Base-by-base conservation (phyloP, 1,284 basidiomycete genomes). In the Melanopsichium pennsylvanicum region DNA sequence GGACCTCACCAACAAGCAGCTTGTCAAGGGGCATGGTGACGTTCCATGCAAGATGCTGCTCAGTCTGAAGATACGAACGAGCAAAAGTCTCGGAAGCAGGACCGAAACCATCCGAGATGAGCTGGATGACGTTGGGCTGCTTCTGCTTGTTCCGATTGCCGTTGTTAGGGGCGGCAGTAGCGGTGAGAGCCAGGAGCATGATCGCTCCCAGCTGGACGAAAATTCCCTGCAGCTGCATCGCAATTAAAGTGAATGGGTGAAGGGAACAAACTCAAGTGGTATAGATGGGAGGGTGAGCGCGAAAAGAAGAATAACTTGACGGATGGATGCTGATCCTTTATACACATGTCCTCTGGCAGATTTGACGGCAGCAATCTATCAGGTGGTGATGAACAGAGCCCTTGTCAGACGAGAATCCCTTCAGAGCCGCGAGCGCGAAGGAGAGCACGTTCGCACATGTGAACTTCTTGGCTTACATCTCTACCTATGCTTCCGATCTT, bases 1-100 rank as follows among this genome's bases (percentile, higher is more conserved):
- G 69, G 23, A 80, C 64, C 29, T 72, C 66, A 32, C 80, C 80
- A 34, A 81, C 70, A 8, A 76, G 70, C 29, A 74, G 42, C 34
- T 72, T 74, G 62, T 81, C 80, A 12, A 78, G 66, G 4, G 78
- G 70, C 22, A 81, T 55, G 46, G 73, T 54, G 10, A 49, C 59
- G 46, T 63, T 70, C 70, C 70, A 75, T 3, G 29, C 43, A 36
- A 43, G 26, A 45, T 62, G 36, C 48, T 71, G 49, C 54, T 58
- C 38, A 33, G 57, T 63, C 44, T 78, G 75, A 33, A 75, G 19
- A 54, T 72, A 79, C 31, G 64, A 59, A 7, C 80, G 71, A 3
- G 79, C 79, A 45, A 81, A 78, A 0, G 75, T 79, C 68, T 81
- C 76, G 12, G 72, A 75, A 4, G 80, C 79, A 3, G 78, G 78